Percentiles rank a stretch among this genome's conserved stretches.
phyloP scores from a whole-genome alignment of 116 monocot species.

The Papilionanthe hybrid region DNA sequence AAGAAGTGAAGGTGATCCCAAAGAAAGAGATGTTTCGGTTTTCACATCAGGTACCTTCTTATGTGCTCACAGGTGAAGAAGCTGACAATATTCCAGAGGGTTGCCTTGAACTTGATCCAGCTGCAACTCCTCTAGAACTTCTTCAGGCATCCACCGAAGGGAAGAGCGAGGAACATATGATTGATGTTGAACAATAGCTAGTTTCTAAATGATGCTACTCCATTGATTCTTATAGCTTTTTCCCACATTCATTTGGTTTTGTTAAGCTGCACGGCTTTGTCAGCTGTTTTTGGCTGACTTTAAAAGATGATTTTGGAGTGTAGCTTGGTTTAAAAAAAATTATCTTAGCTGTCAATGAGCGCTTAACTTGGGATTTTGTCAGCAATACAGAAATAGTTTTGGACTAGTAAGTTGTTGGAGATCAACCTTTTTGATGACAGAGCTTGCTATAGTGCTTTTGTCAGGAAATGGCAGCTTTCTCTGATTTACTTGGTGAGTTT shows the following conservation, averaged over 20 bases:
- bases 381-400: slow-evolving; percentile 8
- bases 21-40: slow-evolving; percentile 92
- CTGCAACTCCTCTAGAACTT: slow-evolving; percentile 83
- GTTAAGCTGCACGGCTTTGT: slow-evolving; percentile 16
- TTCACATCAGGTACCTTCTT: slow-evolving; percentile 88
- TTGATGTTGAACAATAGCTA: slow-evolving; percentile 18
- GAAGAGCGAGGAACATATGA: slow-evolving; percentile 17
- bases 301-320: slow-evolving; percentile 3
- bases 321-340: slow-evolving; percentile 11
- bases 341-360: slow-evolving; percentile 13
- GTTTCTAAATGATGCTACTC: slow-evolving; percentile 16
- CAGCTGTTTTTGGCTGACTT: slow-evolving; percentile 8
- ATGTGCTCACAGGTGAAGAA: slow-evolving; percentile 74
- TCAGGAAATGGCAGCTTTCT: slow-evolving; percentile 7
- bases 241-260: slow-evolving; percentile 1
- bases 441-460: slow-evolving; percentile 4
- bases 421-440: slow-evolving; percentile 9
- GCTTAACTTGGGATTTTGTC: slow-evolving; percentile 14
- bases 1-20: slow-evolving; percentile 47
- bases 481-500: slow-evolving; percentile 18
- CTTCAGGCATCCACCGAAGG: slow-evolving; percentile 59
- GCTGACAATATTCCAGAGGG: slow-evolving; percentile 73
- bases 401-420: slow-evolving; percentile 4
- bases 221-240: slow-evolving; percentile 15
- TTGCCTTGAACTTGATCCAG: slow-evolving; percentile 87